A percentile compares a stretch with the other conserved stretches of the same genome.
Conservation (phyloP, 1,284 basidiomycete species). For the Puccinia horiana region DNA sequence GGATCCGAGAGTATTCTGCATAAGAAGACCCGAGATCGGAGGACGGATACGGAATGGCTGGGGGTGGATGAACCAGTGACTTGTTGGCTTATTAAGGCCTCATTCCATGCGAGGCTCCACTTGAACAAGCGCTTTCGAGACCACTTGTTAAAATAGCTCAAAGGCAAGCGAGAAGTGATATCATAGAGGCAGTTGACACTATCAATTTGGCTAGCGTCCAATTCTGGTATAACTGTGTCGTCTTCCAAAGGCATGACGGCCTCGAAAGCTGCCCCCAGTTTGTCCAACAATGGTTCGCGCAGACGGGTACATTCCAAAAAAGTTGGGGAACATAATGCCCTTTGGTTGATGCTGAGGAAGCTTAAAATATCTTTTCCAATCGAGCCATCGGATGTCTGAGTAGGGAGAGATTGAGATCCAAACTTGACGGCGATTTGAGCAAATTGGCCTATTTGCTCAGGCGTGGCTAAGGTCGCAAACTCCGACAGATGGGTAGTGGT, state of each 20-base stretch:
- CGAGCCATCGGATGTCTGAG: not conserved
- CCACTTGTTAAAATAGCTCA: slow-evolving; percentile 22
- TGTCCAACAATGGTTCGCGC: not conserved
- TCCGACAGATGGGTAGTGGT: slow-evolving; percentile 32
- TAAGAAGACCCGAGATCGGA: slow-evolving; percentile 1
- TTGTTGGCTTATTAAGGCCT: not conserved
- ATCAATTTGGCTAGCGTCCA: not conserved
- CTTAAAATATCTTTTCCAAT: not conserved
- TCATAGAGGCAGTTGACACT: slow-evolving; percentile 16
- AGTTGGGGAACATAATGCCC: not conserved
- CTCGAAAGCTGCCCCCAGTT: not conserved
- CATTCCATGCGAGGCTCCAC: slow-evolving; percentile 8
- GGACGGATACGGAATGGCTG: not conserved
- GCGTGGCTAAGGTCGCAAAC: slow-evolving; percentile 22
- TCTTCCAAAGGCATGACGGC: slow-evolving; percentile 8
- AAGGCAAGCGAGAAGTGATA: slow-evolving; percentile 4
- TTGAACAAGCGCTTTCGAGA: slow-evolving; percentile 25
- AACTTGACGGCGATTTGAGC: slow-evolving; percentile 16
- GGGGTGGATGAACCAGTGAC: not conserved
- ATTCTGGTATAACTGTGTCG: not conserved
- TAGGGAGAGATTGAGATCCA: not conserved
- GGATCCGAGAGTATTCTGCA: slow-evolving; percentile 9
- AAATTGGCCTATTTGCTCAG: slow-evolving; percentile 19
- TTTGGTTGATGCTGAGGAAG: not conserved
- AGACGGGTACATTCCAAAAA: not conserved